A percentile compares a stretch with the other conserved stretches of the same genome.
These are phyloP conservation scores for Dryadomyces sulphureus DNA, from an alignment of 2,329 filamentous ascomycete genomes.

Conservation along the genomic window DNA sequence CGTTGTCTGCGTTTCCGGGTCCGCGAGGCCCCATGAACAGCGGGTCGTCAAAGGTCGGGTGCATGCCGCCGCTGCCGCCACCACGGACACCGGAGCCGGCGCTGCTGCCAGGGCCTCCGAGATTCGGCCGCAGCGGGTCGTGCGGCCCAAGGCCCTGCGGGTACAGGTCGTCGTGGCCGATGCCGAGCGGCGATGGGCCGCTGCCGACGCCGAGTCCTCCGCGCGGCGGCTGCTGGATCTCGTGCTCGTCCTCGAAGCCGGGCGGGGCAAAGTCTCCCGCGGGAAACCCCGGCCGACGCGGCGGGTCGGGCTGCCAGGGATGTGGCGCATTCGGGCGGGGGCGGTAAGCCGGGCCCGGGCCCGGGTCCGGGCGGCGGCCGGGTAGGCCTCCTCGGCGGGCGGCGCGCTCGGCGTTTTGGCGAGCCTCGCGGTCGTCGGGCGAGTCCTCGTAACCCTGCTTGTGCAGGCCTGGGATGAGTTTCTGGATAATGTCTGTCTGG, in stretches of 20 bases:
- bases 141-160: constrained; percentile 74
- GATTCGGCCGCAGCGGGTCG: constrained; percentile 59
- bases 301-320: constrained; percentile 43
- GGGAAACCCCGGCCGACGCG: constrained; percentile 45
- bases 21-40: constrained; percentile 52
- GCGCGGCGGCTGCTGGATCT: constrained; percentile 56
- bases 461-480: constrained; percentile 60
- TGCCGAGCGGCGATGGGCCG: constrained; percentile 24
- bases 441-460: constrained; percentile 59
- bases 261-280: constrained; percentile 68
- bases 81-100: constrained; percentile 35
- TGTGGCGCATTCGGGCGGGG: constrained; percentile 51
- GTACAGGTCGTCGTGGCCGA: constrained; percentile 78
- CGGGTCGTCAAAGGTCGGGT: constrained; percentile 88
- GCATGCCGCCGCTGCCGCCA: constrained; percentile 62
- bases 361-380: no score
- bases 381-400: constrained; percentile 19
- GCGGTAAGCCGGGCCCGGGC: constrained; percentile 17
- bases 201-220: constrained; percentile 17
- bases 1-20: constrained; percentile 21
- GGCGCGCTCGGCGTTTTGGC: constrained; percentile 25
- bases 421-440: constrained; percentile 24
- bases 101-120: constrained; percentile 46
- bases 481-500: constrained; percentile 71
- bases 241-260: constrained; percentile 85